These are phyloP conservation scores for Fragaria vesca DNA, from an alignment of 306 rosid species.

Conservation along the genomic window DNA sequence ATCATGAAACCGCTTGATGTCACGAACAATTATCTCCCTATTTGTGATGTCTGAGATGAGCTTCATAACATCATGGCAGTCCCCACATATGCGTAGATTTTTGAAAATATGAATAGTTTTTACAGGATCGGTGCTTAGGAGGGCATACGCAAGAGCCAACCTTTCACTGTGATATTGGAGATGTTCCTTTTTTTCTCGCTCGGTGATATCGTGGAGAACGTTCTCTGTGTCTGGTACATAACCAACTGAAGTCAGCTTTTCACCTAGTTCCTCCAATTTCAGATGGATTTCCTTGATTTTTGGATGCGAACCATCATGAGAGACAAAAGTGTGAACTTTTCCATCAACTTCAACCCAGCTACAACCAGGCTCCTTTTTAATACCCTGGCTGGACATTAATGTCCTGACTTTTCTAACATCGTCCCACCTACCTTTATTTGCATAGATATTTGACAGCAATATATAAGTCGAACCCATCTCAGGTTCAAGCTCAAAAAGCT, in stretches of 20 bases:
- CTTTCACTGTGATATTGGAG: slow-evolving; percentile 41
- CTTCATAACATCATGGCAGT: slow-evolving; percentile 42
- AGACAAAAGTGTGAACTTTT: slow-evolving; percentile 34
- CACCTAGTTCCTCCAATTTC: slow-evolving; percentile 33
- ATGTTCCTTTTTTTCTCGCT: slow-evolving; percentile 32
- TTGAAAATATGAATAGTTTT: slow-evolving; percentile 34
- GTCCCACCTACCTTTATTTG: slow-evolving; percentile 37
- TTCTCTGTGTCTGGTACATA: slow-evolving; percentile 30
- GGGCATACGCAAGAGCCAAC: slow-evolving; percentile 40
- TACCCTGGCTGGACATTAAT: slow-evolving; percentile 37
- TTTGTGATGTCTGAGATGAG: slow-evolving; percentile 22
- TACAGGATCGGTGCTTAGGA: slow-evolving; percentile 16
- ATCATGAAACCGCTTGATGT: slow-evolving; percentile 34
- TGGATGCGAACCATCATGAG: slow-evolving; percentile 42
- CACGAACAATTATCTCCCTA: slow-evolving; percentile 38
- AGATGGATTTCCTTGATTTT: slow-evolving; percentile 29
- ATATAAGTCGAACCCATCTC: slow-evolving; percentile 33
- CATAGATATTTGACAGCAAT: slow-evolving; percentile 43
- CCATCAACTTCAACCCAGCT: slow-evolving; percentile 43
- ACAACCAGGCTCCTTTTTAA: slow-evolving; percentile 47
- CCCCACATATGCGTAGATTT: slow-evolving; percentile 39
- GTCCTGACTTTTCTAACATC: slow-evolving; percentile 33
- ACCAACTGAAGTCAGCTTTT: slow-evolving; percentile 14
- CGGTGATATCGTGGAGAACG: slow-evolving; percentile 34
- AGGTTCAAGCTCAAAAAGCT: slow-evolving; percentile 42